phyloP scores from a whole-genome alignment of 2,329 filamentous ascomycete genomes.

The Dothistroma septosporum region DNA sequence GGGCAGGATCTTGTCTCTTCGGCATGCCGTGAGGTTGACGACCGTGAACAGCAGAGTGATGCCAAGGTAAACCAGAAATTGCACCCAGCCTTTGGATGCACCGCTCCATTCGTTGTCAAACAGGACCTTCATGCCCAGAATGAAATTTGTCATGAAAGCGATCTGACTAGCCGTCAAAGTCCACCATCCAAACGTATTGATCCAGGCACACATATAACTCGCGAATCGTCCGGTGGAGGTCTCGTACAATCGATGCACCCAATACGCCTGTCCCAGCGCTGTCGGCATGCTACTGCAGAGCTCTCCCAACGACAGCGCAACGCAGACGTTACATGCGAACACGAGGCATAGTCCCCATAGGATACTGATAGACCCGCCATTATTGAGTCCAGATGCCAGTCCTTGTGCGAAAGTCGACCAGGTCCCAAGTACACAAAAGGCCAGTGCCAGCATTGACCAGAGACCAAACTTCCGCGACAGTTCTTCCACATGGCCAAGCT shows the following conservation, averaged over 20 bases:
- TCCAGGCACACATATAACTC: conserved; percentile 58
- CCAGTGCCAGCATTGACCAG: conserved; percentile 56
- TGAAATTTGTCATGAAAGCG: conserved; percentile 57
- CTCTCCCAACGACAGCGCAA: conserved; percentile 54
- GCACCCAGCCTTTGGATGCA: conserved; percentile 47
- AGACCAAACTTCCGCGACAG: conserved; percentile 49
- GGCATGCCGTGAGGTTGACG: conserved; percentile 52
- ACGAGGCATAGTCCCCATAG: conserved; percentile 56
- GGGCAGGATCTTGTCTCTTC: conserved; percentile 47
- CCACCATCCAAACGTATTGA: conserved; percentile 60
- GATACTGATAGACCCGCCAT: conserved; percentile 52
- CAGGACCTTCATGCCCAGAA: conserved; percentile 55
- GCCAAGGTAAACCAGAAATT: conserved; percentile 54
- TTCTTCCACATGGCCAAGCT: conserved; percentile 43
- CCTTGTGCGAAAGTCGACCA: conserved; percentile 57
- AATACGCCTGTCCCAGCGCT: conserved; percentile 57
- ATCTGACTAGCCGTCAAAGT: conserved; percentile 53
- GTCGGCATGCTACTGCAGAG: conserved; percentile 58
- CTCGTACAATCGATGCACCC: conserved; percentile 47
- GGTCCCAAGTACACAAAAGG: conserved; percentile 56
- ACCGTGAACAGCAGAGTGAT: conserved; percentile 47
- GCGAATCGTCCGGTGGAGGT: conserved; percentile 44
- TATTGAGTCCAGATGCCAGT: conserved; percentile 50
- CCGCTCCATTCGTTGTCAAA: conserved; percentile 49
- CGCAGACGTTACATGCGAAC: conserved; percentile 47